These are phyloP conservation scores for Suillus plorans DNA, from an alignment of 768 basidiomycete genomes.

Conservation along the genomic window DNA sequence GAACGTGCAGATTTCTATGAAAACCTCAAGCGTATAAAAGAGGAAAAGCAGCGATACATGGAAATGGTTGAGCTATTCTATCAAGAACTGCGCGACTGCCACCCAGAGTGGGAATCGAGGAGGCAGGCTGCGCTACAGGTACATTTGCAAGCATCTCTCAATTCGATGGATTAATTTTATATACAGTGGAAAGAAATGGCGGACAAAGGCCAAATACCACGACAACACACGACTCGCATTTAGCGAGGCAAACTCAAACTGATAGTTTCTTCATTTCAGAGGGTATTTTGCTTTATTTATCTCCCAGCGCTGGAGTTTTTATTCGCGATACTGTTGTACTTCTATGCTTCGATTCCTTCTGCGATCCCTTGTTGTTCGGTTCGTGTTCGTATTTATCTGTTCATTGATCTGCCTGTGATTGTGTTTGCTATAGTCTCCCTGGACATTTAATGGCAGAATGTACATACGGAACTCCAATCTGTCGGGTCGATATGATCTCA, in stretches of 20 bases:
- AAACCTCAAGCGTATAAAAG: slow-evolving; percentile 40
- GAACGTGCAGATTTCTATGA: slow-evolving; percentile 37
- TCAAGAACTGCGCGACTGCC: slow-evolving; percentile 50
- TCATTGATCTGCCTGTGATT: not conserved
- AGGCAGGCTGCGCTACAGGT: slow-evolving; percentile 53
- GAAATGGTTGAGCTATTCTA: slow-evolving; percentile 54
- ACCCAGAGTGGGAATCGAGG: slow-evolving; percentile 64
- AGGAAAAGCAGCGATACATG: slow-evolving; percentile 39
- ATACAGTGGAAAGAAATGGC: slow-evolving; percentile 31
- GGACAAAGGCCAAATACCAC: slow-evolving; percentile 24
- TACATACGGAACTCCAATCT: not conserved
- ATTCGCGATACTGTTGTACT: slow-evolving; percentile 29
- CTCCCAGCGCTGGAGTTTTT: slow-evolving; percentile 18
- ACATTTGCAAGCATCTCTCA: slow-evolving; percentile 12
- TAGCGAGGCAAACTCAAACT: not conserved
- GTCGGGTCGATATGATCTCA: not conserved
- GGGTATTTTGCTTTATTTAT: slow-evolving; percentile 28
- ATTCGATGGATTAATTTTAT: slow-evolving; percentile 12
- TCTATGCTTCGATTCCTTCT: slow-evolving; percentile 6
- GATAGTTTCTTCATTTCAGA: slow-evolving; percentile 13
- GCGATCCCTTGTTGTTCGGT: not conserved
- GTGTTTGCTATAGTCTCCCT: not conserved
- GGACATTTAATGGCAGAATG: not conserved
- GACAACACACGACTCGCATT: slow-evolving; percentile 14
- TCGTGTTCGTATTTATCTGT: not conserved